Evolutionary conservation across 345 rosid species (phyloP).

Genomic region (Eucalyptus curtisii): DNA sequence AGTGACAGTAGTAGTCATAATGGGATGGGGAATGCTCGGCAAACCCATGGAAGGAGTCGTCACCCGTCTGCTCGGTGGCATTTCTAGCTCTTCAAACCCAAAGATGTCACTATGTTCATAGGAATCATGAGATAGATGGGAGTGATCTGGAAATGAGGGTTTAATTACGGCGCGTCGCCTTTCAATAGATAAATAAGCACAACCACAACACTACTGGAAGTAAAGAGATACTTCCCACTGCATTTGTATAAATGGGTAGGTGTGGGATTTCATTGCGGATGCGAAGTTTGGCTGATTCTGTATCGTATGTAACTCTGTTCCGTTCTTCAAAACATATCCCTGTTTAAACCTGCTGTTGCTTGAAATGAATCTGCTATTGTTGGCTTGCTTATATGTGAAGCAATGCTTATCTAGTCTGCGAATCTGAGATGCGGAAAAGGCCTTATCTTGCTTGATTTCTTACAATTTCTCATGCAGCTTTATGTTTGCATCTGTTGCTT

Average conservation of each 20-base stretch:
- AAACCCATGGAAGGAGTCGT: not conserved
- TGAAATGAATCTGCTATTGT: not conserved
- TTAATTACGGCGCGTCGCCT: not conserved
- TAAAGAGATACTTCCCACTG: not conserved
- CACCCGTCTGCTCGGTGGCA: not conserved
- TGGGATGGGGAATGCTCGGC: not conserved
- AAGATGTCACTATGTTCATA: not conserved
- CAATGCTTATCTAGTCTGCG: not conserved
- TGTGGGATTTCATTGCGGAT: not conserved
- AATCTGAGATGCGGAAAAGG: not conserved
- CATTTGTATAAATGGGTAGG: not conserved
- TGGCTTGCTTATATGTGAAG: not conserved
- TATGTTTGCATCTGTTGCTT: not conserved
- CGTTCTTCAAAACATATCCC: not conserved
- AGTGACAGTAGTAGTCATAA: not conserved
- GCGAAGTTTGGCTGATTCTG: not conserved
- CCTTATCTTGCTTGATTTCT: not conserved
- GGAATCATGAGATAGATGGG: not conserved
- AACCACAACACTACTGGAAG: not conserved
- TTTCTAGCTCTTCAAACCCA: not conserved
- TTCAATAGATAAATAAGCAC: not conserved
- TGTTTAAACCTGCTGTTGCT: not conserved
- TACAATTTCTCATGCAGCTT: not conserved
- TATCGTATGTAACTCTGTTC: not conserved
- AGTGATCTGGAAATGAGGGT: not conserved